These are phyloP conservation scores for Collybiopsis luxurians DNA, from an alignment of 768 basidiomycete species.

Conservation along the genomic window DNA sequence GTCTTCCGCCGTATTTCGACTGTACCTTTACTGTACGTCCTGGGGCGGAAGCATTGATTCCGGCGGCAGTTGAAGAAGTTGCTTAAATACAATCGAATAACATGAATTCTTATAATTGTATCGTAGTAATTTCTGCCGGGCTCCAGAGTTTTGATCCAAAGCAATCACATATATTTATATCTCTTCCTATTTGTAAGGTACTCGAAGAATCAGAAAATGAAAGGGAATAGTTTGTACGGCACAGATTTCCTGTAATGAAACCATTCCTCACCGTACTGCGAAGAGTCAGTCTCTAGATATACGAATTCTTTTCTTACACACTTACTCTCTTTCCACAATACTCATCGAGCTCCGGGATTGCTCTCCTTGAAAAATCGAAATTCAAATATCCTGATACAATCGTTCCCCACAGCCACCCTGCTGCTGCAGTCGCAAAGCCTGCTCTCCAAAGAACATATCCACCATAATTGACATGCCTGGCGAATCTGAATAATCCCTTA, in stretches of 20 bases:
- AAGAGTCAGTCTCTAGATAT: background rate
- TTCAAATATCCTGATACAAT: background rate
- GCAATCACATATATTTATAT: too few species aligned
- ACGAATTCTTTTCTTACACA: background rate
- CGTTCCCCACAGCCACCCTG: background rate
- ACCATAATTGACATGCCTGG: constrained; percentile 1
- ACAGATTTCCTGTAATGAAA: background rate
- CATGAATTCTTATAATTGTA: too few species aligned
- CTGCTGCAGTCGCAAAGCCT: background rate
- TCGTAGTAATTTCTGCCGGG: too few species aligned
- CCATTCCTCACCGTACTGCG: background rate
- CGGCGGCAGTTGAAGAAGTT: too few species aligned
- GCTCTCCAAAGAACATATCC: background rate
- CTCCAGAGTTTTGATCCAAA: too few species aligned
- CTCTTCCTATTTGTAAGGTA: too few species aligned
- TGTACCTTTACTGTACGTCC: too few species aligned
- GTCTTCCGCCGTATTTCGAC: too few species aligned
- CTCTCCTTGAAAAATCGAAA: background rate
- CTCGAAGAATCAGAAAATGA: background rate
- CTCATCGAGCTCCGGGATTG: background rate
- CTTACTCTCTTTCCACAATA: background rate
- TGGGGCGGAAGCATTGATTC: too few species aligned
- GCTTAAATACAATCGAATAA: too few species aligned
- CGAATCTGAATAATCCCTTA: background rate
- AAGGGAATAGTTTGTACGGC: background rate